Percentiles rank a stretch among this genome's conserved stretches.
Evolutionary conservation across 2,329 filamentous ascomycete genomes (phyloP).

Genomic region (Microdochium paspali): DNA sequence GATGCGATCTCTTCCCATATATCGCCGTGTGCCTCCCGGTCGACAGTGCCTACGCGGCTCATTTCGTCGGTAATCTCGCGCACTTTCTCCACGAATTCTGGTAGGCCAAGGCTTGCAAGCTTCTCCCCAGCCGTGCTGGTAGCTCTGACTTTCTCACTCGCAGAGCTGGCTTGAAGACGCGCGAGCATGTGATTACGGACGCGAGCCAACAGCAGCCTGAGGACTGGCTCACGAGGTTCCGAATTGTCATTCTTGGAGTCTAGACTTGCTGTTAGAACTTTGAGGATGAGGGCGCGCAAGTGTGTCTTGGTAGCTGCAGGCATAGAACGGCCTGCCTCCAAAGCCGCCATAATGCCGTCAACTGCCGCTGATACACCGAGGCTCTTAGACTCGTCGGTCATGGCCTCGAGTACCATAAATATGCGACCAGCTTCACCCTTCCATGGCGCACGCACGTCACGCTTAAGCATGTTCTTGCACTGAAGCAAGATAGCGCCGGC

Average conservation of each 20-base stretch:
- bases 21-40: conserved; percentile 55
- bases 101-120: conserved; percentile 58
- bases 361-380: conserved; percentile 38
- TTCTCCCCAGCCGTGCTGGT: conserved; percentile 61
- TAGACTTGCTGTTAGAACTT: conserved; percentile 40
- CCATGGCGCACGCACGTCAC: conserved; percentile 71
- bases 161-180: conserved; percentile 55
- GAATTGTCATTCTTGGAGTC: conserved; percentile 30
- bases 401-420: conserved; percentile 55
- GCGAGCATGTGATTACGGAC: conserved; percentile 57
- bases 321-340: conserved; percentile 56
- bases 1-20: conserved; percentile 61
- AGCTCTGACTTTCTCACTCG: conserved; percentile 61
- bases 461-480: conserved; percentile 74
- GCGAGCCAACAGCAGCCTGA: conserved; percentile 59
- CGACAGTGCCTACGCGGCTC: conserved; percentile 54
- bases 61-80: conserved; percentile 61
- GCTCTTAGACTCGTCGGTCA: conserved; percentile 30
- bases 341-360: conserved; percentile 52
- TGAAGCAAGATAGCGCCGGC: conserved; percentile 68
- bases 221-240: conserved; percentile 43
- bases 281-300: conserved; percentile 46
- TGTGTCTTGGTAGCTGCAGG: conserved; percentile 51
- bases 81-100: conserved; percentile 63
- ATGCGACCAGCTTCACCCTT: conserved; percentile 65